These are phyloP conservation scores for Blastomyces gilchristii DNA, from an alignment of 2,329 filamentous ascomycete species.

Conservation along the genomic window DNA sequence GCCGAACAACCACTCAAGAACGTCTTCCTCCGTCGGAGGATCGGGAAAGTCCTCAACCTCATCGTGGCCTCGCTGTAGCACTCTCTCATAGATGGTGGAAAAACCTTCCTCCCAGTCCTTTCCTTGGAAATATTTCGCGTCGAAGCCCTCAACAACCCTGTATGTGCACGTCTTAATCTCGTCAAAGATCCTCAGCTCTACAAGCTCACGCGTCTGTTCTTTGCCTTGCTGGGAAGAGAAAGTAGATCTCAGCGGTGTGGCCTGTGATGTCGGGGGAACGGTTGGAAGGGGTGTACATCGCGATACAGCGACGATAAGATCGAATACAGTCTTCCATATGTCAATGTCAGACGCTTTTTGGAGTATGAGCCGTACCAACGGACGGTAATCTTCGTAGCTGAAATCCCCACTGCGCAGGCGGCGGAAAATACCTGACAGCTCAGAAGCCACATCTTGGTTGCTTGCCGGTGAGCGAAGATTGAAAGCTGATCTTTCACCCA, in stretches of 20 bases:
- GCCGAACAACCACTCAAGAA: constrained; percentile 15
- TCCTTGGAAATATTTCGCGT: constrained; percentile 18
- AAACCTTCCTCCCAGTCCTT: constrained; percentile 14
- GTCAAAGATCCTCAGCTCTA: constrained; percentile 16
- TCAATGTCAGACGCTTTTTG: constrained; percentile 13
- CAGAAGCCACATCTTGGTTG: constrained; percentile 7
- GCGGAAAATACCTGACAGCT: constrained; percentile 9
- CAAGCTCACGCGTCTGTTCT: constrained; percentile 15
- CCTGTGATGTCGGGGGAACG: constrained; percentile 8
- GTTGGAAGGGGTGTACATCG: constrained; percentile 6
- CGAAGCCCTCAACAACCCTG: constrained; percentile 14
- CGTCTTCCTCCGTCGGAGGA: constrained; percentile 7
- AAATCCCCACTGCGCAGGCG: constrained; percentile 7
- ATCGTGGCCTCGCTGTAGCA: not conserved
- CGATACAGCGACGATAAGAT: constrained; percentile 12
- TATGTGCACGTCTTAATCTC: constrained; percentile 15
- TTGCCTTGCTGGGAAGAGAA: constrained; percentile 13
- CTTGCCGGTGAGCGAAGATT: constrained; percentile 9
- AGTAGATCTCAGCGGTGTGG: constrained; percentile 10
- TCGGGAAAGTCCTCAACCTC: constrained; percentile 8
- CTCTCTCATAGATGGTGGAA: not conserved
- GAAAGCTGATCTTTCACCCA: constrained; percentile 9
- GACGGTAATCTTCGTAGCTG: constrained; percentile 10
- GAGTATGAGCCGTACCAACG: constrained; percentile 13
- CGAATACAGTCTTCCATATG: constrained; percentile 13